Base-by-base conservation (phyloP, 2,329 filamentous ascomycete species). In the Fusarium agapanthi region DNA sequence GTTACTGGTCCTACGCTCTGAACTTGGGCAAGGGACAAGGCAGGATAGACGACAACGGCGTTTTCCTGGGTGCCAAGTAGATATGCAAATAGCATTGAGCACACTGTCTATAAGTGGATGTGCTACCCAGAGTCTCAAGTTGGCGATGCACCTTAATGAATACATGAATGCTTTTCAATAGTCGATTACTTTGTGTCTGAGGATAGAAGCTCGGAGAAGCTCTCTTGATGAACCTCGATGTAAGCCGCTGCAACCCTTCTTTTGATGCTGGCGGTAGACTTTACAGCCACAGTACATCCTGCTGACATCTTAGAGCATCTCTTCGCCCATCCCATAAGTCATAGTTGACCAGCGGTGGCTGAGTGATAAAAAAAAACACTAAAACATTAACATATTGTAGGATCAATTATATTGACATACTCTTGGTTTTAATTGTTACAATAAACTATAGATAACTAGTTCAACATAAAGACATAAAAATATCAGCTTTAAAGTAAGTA, bases 251-350 rank as follows among this genome's bases (percentile, higher is more conserved):
- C 22, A 18, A 26, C 15, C 55, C 20, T 57, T 37, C 2, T 20
- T 16, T 47, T n/a, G 7, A 35, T 20, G 7, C n/a, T 28, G 13
- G 22, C n/a, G 26, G 18, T 28, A 15, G 30, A 30, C 22, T 15
- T 26, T 15, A 43, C 15, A 35, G 20, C 24, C 20, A 24, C 6
- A 10, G 7, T 16, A 22, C n/a, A 37, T 30, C 22, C 30, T 22
- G 16, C 34, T 24, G 26, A 16, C 22, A 28, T 24, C 8, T 38
- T 9, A 14, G 6, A 28, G 20, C 26, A 32, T 35, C 28, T 32
- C 47, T 28, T 40, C 18, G 41, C 30, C 15, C 11, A 55, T 30
- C n/a, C 76, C 51, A 3, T 34, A 16, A 8, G 90, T 11, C 90
- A 74, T 15, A 20, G 20, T 20, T 28, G 18, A 34, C 32, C 32